A percentile compares a stretch with the other conserved stretches of the same genome.
Evolutionary conservation across 192 early-diverging fungal species (phyloP).

Genomic region (Podila epigama): DNA sequence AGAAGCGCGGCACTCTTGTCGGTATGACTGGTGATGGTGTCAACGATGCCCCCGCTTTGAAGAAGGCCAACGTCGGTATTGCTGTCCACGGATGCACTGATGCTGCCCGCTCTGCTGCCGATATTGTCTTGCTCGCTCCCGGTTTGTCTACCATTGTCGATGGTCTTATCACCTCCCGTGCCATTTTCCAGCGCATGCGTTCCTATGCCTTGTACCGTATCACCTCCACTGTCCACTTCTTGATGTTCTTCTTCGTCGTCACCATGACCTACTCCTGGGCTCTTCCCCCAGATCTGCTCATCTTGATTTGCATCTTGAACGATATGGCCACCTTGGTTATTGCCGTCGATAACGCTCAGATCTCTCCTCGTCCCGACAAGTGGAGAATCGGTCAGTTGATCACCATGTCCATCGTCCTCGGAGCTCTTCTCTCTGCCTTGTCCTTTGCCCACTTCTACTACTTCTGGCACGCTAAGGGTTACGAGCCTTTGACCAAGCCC

Average conservation of each 20-base stretch:
- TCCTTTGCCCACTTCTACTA: constrained; percentile 80
- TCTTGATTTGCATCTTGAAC: constrained; percentile 46
- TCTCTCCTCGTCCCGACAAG: constrained; percentile 84
- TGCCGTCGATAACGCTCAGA: constrained; percentile 82
- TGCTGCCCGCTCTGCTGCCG: constrained; percentile 93
- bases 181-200: constrained; percentile 91
- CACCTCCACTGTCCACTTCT: constrained; percentile 90
- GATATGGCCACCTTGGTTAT: constrained; percentile 82
- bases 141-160: constrained; percentile 89
- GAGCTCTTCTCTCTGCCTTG: constrained; percentile 67
- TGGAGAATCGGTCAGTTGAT: constrained; percentile 86
- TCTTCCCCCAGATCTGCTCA: not conserved
- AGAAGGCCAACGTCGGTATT: constrained; percentile 98
- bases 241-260: constrained; percentile 93
- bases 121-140: constrained; percentile 91
- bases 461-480: constrained; percentile 55
- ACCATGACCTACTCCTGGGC: constrained; percentile 76
- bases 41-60: constrained; percentile 97
- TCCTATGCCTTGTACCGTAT: constrained; percentile 90
- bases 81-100: constrained; percentile 96
- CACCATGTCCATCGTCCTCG: constrained; percentile 73
- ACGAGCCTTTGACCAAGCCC: constrained; percentile 13
- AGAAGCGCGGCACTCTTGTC: constrained; percentile 82
- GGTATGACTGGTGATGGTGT: constrained; percentile 99
- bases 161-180: constrained; percentile 80